Base-by-base conservation (phyloP, 805 yeast species). In the Ogataea salicorniae region DNA sequence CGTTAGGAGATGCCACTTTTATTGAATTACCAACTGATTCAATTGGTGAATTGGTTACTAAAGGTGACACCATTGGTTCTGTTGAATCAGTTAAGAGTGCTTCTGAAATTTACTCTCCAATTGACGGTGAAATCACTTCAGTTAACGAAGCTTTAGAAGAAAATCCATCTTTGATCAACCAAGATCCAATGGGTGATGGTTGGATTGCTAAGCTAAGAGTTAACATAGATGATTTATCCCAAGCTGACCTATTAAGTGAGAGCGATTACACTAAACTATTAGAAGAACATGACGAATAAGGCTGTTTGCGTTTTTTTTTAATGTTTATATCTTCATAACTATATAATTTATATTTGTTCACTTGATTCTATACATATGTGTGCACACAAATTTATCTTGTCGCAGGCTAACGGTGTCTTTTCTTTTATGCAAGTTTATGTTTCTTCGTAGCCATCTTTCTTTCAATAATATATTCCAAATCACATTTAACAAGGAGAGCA, bases 81-180 rank as follows among this genome's bases (percentile, higher is more conserved):
- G 95, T 94, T 37, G 99, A 94, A 70, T 80, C 90, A 39, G 99
- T 94, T 60, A 94, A 94, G 71, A 80, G 91, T 41, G 97, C 99
- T 26, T 79, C 88, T 55, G 99, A 94, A 63, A 84, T 94, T 53
- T 92, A 91, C 69, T 73, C 90, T 17, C 99, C 99, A 44, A 85
- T 89, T 29, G 69, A 75, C 15, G 97, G 96, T 43, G 84, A 77
- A 55, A 74, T 94, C 35, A 51, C 81, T 42, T 96, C 82, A 56
- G 79, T 81, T 55, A 94, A 94, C 70, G 76, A 72, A 35, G 66
- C 62, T 22, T 75, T 94, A 56, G 84, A 79, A 53, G 79, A 77
- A 43, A 71, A 75, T 50, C 97, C 99, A 34, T 82, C 81, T 48
- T 72, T 89, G 58, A 80, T 94, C 60, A 92, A 91, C 70, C 69